A percentile compares a stretch with the other conserved stretches of the same genome.
Conservation (phyloP, 1,139 yeast genomes). For the Lodderomyces orthopsilosis region DNA sequence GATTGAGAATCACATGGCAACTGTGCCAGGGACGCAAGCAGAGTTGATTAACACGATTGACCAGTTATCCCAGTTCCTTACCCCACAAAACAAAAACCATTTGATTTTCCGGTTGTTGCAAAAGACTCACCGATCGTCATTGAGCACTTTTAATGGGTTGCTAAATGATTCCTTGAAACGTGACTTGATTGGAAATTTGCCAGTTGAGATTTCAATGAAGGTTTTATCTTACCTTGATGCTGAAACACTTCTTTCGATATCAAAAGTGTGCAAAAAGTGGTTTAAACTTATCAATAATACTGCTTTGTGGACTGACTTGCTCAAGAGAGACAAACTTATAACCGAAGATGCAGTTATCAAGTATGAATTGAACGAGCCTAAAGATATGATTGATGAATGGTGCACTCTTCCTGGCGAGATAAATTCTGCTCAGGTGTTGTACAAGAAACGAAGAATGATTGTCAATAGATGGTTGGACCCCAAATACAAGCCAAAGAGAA, state of each 20-base stretch:
- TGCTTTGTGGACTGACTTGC: constrained; percentile 56
- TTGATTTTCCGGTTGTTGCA: constrained; percentile 64
- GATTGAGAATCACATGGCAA: constrained; percentile 25
- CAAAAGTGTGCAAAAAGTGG: constrained; percentile 74
- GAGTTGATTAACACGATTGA: constrained; percentile 39
- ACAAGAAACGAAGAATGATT: constrained; percentile 64
- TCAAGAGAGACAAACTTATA: constrained; percentile 54
- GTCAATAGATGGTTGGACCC: constrained; percentile 84
- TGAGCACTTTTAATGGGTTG: constrained; percentile 63
- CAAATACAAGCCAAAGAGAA: constrained; percentile 61
- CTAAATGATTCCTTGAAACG: constrained; percentile 63
- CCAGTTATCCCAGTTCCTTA: constrained; percentile 34
- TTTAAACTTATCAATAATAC: constrained; percentile 57
- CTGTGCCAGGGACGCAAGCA: constrained; percentile 36
- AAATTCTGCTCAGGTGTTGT: constrained; percentile 52
- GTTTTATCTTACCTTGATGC: constrained; percentile 69
- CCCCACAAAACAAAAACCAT: constrained; percentile 38
- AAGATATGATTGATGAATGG: constrained; percentile 34
- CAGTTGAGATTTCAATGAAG: constrained; percentile 70
- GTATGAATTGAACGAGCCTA: constrained; percentile 28
- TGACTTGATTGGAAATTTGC: constrained; percentile 69
- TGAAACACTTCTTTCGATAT: constrained; percentile 56
- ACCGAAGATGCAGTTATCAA: constrained; percentile 35
- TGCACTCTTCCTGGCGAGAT: constrained; percentile 17
- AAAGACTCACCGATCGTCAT: constrained; percentile 60